These are phyloP conservation scores for Hirschioporus abietinus DNA, from an alignment of 768 basidiomycete genomes.

Conservation along the genomic window DNA sequence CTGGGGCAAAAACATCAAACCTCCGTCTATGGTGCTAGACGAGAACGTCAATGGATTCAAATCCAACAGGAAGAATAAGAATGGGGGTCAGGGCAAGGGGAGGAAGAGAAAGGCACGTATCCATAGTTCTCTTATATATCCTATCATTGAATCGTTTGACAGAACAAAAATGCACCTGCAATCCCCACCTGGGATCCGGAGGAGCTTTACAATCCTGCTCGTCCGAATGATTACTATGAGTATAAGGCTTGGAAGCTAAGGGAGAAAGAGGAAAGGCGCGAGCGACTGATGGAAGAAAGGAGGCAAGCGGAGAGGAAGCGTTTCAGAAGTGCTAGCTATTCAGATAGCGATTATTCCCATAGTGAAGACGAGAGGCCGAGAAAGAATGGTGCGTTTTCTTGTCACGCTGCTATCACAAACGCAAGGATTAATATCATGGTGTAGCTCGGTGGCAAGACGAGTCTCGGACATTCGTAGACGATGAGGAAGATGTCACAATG, in stretches of 20 bases:
- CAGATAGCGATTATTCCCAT: slow-evolving; percentile 57
- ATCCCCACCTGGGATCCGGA: slow-evolving; percentile 67
- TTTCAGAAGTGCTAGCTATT: slow-evolving; percentile 47
- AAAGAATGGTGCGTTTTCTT: slow-evolving; percentile 52
- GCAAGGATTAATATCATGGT: slow-evolving; percentile 11
- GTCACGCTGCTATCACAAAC: slow-evolving; percentile 6
- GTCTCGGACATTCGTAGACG: slow-evolving; percentile 11
- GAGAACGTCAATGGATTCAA: slow-evolving; percentile 87
- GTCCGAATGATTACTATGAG: slow-evolving; percentile 87
- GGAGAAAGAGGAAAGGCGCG: slow-evolving; percentile 69
- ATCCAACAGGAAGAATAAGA: slow-evolving; percentile 47
- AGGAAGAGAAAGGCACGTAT: slow-evolving; percentile 39
- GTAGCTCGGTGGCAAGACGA: slow-evolving; percentile 27
- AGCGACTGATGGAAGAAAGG: slow-evolving; percentile 37
- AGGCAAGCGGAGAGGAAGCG: slow-evolving; percentile 45
- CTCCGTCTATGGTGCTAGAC: slow-evolving; percentile 85
- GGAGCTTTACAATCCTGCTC: slow-evolving; percentile 74
- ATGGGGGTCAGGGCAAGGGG: slow-evolving; percentile 47
- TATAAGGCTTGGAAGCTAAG: slow-evolving; percentile 78
- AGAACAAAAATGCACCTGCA: slow-evolving; percentile 59
- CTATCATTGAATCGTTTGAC: slow-evolving; percentile 8
- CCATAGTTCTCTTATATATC: slow-evolving; percentile 7
- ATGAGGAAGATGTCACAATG: slow-evolving; percentile 31
- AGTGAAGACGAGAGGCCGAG: slow-evolving; percentile 64
- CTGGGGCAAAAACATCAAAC: slow-evolving; percentile 88